phyloP scores from a whole-genome alignment of 352 stramenopile genomes.

The Phytophthora pseudosyringae region DNA sequence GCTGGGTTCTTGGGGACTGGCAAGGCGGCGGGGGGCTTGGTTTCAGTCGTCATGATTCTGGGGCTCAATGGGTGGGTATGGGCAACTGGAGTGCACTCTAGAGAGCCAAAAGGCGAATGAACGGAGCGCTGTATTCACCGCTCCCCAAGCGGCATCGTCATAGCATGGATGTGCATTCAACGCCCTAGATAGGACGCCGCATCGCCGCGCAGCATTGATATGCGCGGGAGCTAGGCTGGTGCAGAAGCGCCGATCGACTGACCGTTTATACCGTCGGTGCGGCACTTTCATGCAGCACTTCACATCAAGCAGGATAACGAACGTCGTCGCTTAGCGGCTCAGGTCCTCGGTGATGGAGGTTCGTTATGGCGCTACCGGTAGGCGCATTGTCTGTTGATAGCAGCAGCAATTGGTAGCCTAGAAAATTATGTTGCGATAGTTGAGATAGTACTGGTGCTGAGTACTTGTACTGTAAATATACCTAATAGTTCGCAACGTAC shows the following conservation, averaged over 20 bases:
- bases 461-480: too few relatives aligned
- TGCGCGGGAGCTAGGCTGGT: constrained; percentile 14
- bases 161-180: constrained; percentile 26
- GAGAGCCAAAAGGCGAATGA: constrained; percentile 20
- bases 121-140: not conserved
- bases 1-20: constrained; percentile 9
- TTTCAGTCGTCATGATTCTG: constrained; percentile 6
- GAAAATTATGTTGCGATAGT: too few relatives aligned
- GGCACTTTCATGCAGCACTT: too few relatives aligned
- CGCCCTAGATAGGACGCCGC: not conserved
- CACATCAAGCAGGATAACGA: too few relatives aligned
- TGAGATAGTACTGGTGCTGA: too few relatives aligned
- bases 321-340: too few relatives aligned
- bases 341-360: too few relatives aligned
- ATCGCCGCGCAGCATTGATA: constrained; percentile 19
- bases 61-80: too few relatives aligned
- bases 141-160: constrained; percentile 1
- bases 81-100: constrained; percentile 2
- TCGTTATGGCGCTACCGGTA: too few relatives aligned
- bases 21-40: not conserved
- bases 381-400: too few relatives aligned
- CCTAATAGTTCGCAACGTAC: too few relatives aligned
- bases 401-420: too few relatives aligned
- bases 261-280: constrained; percentile 20
- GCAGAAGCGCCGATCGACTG: constrained; percentile 3